Base-by-base conservation (phyloP, 257 asterid species). In the Jacaranda mimosifolia region DNA sequence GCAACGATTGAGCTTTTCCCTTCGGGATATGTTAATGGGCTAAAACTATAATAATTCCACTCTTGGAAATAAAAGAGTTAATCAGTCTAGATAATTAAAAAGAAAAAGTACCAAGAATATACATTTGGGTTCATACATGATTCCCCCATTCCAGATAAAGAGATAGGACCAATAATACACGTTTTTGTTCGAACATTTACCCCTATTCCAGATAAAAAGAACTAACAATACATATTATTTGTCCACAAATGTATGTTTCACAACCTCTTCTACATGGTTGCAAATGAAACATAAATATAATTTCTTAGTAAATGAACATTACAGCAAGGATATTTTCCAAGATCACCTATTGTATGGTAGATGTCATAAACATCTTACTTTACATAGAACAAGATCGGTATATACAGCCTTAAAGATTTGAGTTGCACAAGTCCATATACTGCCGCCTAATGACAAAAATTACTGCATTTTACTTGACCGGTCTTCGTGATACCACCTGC, bases 271-370 rank as follows among this genome's bases (percentile, higher is more conserved):
- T 21, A 48, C 53, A 63, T 36, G 21, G 10, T 66, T 17, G 56
- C 56, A 7, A 38, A 64, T 17, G 72, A 56, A 66, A 66, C n/a
- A 17, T 65, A 18, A 68, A 45, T 36, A 63, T 14, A 15, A 39
- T 7, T 48, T 68, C 3, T n/a, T 3, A 14, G 14, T 53, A 26
- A 26, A 49, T 68, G 9, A 68, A 21, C 45, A 48, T 13, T 11
- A 68, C 18, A 15, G 58, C 5, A 67, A 12, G 12, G 52, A 64
- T 45, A 42, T 12, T 14, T 48, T 19, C 60, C 59, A 21, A 68
- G 43, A 68, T 26, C 73, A 68, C 60, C 43, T 42, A 17, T 43
- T 26, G 35, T 32, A 68, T 21, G 7, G 45, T 43, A 67, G 40
- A 48, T 3, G 13, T 14, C n/a, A 40, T 42, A 42, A 42, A 42